Evolutionary conservation across 495 filamentous ascomycete species (phyloP).

Genomic region (Neurospora sp.): DNA sequence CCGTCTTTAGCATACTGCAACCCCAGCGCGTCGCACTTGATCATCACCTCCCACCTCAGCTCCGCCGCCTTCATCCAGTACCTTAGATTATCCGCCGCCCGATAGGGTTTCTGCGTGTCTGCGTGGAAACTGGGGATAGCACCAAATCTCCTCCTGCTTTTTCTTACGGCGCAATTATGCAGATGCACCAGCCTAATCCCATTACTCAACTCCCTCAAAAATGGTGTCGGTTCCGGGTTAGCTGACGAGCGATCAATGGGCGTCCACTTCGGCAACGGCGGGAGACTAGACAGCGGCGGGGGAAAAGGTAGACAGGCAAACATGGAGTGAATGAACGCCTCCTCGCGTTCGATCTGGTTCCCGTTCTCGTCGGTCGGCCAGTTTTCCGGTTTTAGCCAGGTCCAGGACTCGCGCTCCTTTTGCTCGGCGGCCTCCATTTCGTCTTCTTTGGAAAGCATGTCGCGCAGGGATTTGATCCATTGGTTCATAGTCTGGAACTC

Average conservation of each 20-base stretch:
- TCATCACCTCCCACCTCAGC: constrained; percentile 80
- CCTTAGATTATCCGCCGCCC: constrained; percentile 82
- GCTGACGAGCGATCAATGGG: constrained; percentile 34
- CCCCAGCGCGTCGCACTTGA: constrained; percentile 77
- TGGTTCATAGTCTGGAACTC: constrained; percentile 60
- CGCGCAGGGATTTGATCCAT: constrained; percentile 70
- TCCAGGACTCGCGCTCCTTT: constrained; percentile 62
- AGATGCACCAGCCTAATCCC: constrained; percentile 73
- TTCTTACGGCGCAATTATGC: constrained; percentile 78
- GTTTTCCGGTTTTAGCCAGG: constrained; percentile 62
- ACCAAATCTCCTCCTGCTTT: constrained; percentile 81
- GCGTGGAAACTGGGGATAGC: constrained; percentile 80
- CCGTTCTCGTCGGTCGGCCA: constrained; percentile 50
- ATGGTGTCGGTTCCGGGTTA: constrained; percentile 50
- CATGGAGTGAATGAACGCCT: constrained; percentile 66
- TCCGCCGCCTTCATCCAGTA: constrained; percentile 96
- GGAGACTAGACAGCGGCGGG: constrained; percentile 17
- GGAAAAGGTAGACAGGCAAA: constrained; percentile 26
- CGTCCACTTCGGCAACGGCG: constrained; percentile 59
- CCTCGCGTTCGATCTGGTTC: constrained; percentile 65
- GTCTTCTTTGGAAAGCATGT: constrained; percentile 64
- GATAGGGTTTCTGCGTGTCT: constrained; percentile 88
- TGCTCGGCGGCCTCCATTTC: constrained; percentile 63
- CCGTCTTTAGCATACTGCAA: constrained; percentile 61
- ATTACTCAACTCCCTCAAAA: constrained; percentile 63